phyloP scores from a whole-genome alignment of 192 early-diverging fungal species.

The Ambispora gerdemannii region DNA sequence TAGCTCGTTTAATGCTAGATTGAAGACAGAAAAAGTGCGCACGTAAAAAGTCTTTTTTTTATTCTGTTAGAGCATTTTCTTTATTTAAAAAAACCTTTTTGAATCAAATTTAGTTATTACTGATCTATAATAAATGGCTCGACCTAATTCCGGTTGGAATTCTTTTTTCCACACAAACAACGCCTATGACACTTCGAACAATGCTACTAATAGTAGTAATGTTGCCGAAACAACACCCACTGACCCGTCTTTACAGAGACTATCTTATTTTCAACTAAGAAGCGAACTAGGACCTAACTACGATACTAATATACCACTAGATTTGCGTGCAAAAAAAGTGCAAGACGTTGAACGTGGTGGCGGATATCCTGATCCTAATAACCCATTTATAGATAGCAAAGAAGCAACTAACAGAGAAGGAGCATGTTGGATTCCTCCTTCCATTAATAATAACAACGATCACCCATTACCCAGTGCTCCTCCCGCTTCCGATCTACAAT shows the following conservation, averaged over 20 bases:
- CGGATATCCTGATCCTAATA: neutral
- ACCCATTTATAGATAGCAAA: neutral
- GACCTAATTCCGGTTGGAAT: neutral
- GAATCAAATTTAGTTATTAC: too few species aligned
- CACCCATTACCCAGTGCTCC: conserved; percentile 11
- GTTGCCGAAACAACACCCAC: neutral
- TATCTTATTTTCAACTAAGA: neutral
- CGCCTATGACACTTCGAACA: neutral
- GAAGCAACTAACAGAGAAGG: neutral
- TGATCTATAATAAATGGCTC: neutral
- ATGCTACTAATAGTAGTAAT: neutral
- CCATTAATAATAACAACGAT: neutral
- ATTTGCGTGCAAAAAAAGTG: neutral
- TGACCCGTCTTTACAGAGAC: neutral
- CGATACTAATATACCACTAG: neutral
- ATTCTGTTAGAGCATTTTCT: too few species aligned
- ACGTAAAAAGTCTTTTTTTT: too few species aligned
- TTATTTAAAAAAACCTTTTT: too few species aligned
- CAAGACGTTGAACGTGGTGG: neutral
- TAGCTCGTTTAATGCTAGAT: too few species aligned
- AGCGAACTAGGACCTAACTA: neutral
- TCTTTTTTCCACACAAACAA: conserved; percentile 8
- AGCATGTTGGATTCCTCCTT: neutral
- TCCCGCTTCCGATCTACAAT: neutral
- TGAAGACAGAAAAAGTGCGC: too few species aligned